Conservation (phyloP, 208 protist species). For the Spongospora subterranea region DNA sequence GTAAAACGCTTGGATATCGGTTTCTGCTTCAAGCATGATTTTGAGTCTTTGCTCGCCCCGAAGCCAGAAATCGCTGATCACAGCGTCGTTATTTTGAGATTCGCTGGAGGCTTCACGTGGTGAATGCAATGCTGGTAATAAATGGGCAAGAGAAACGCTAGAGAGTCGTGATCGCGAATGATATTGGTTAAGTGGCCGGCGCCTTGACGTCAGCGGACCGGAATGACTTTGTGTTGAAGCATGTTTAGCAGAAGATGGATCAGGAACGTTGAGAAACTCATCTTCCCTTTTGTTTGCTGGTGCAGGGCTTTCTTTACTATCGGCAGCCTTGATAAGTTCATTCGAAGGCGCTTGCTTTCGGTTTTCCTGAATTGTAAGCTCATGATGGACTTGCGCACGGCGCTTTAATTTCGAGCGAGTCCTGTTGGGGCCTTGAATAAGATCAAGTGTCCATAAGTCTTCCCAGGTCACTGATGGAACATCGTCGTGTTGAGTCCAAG, state of each 20-base stretch:
- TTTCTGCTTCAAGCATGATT: constrained; percentile 16
- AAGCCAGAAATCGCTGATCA: neutral
- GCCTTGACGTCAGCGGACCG: too few species aligned
- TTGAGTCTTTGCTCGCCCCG: constrained; percentile 1
- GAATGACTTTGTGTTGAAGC: neutral
- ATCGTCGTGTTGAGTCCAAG: neutral
- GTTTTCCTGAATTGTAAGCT: too few species aligned
- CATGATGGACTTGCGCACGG: too few species aligned
- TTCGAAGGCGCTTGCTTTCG: too few species aligned
- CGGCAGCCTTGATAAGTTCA: too few species aligned
- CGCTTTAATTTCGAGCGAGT: constrained; percentile 12
- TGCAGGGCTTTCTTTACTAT: too few species aligned
- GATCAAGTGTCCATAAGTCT: neutral
- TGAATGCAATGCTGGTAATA: neutral
- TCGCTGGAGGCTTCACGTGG: neutral
- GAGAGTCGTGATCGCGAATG: neutral
- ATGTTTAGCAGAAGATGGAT: neutral
- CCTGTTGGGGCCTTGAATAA: neutral
- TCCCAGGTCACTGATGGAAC: neutral
- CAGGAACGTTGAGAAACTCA: too few species aligned
- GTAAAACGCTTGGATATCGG: constrained; percentile 34
- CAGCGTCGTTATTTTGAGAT: neutral
- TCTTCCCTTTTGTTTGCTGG: too few species aligned
- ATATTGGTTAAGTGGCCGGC: neutral
- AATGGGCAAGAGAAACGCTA: neutral